phyloP scores from a whole-genome alignment of 116 monocot species.

The Papilionanthe hybrid region DNA sequence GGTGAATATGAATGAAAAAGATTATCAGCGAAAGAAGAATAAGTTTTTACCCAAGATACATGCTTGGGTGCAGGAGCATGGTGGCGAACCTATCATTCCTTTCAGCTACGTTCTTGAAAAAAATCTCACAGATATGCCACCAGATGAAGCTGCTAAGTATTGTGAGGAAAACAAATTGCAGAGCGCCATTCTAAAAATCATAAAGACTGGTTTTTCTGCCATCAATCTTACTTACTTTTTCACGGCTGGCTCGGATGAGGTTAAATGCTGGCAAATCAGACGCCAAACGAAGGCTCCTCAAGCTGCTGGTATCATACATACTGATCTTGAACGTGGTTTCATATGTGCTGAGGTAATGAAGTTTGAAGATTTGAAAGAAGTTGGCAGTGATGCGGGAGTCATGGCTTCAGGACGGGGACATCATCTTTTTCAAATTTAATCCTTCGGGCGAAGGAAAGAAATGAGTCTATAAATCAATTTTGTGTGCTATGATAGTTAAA shows the following conservation, averaged over 20 bases:
- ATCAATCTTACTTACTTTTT: constrained; percentile 99
- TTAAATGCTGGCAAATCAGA: constrained; percentile 69
- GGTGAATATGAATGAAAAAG: constrained; percentile 99
- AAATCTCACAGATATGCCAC: constrained; percentile 86
- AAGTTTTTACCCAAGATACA: constrained; percentile 98
- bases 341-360: constrained; percentile 91
- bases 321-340: constrained; percentile 59
- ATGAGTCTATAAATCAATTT: constrained; percentile 19
- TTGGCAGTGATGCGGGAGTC: constrained; percentile 72
- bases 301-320: constrained; percentile 57
- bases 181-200: constrained; percentile 84
- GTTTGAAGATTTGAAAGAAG: constrained; percentile 92
- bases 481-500: not conserved
- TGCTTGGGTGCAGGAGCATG: constrained; percentile 96
- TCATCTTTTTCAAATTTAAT: constrained; percentile 98
- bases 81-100: constrained; percentile 87
- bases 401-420: constrained; percentile 94
- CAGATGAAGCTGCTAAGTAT: constrained; percentile 97
- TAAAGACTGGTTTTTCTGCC: constrained; percentile 93
- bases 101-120: constrained; percentile 91
- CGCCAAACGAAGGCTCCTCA: constrained; percentile 58
- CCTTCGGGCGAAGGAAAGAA: constrained; percentile 96
- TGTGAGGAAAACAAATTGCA: constrained; percentile 92
- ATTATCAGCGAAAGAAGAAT: constrained; percentile 99
- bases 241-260: constrained; percentile 98